phyloP scores from a whole-genome alignment of 768 basidiomycete species.

The Pleurotus salmoneostramineus region DNA sequence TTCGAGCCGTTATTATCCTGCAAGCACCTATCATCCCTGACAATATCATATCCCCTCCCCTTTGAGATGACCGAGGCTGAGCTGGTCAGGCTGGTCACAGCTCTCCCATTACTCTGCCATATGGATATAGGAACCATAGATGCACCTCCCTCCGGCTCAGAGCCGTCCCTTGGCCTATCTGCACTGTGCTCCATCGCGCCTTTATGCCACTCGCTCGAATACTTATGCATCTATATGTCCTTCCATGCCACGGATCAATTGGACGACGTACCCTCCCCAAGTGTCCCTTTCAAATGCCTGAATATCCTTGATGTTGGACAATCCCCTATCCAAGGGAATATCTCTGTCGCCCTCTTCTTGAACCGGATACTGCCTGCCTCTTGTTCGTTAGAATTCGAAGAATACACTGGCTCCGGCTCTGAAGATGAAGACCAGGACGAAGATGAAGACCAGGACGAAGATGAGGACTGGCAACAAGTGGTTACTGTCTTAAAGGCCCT shows the following conservation, averaged over 20 bases:
- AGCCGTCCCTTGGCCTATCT: neutral
- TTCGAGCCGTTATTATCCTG: neutral
- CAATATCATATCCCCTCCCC: neutral
- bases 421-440: too few relatives aligned
- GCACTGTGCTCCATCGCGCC: neutral
- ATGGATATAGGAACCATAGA: neutral
- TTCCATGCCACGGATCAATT: neutral
- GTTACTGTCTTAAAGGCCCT: too few relatives aligned
- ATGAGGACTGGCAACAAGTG: too few relatives aligned
- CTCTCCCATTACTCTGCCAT: neutral
- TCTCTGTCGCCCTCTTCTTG: neutral
- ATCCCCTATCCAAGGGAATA: neutral
- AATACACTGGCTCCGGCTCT: too few relatives aligned
- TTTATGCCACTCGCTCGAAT: neutral
- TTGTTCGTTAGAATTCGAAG: too few relatives aligned
- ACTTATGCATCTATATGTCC: neutral
- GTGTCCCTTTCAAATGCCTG: neutral
- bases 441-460: too few relatives aligned
- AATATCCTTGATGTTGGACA: neutral
- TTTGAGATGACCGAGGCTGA: neutral
- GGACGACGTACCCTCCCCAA: neutral
- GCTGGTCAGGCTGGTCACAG: neutral
- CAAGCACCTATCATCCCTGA: neutral
- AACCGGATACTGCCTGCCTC: neutral
- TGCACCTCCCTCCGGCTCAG: neutral